Base-by-base conservation (phyloP, 805 yeast species). In the Metschnikowia borealis region DNA sequence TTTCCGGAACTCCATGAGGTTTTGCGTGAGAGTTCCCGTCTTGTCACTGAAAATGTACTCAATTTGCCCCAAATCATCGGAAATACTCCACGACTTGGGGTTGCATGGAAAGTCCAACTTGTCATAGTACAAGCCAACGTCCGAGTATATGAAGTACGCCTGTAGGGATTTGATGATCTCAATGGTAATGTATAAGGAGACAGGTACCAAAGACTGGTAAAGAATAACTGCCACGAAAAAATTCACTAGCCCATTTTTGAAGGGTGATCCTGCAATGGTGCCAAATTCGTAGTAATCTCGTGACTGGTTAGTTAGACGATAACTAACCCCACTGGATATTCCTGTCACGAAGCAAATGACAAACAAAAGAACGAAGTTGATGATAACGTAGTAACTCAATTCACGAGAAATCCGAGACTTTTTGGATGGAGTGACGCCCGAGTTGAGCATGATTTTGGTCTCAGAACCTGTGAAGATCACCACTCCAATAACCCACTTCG, bases 51-150 rank as follows among this genome's bases (percentile, higher is more conserved):
- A 87, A 38, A 87, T 78, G 62, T 85, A 87, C 65, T 87, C 94
- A 52, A 87, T 83, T 64, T 87, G 95, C 17, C 95, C 95, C 55
- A 87, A 74, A 65, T 87, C 95, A 67, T 87, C 95, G 5, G 90
- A 84, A 41, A 87, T 84, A 54, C 83, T 83, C 95, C 95, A 87
- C 0, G 91, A 79, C 59, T 86, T 85, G 2, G 95, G 92, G 1
- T 83, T 77, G 64, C 92, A 85, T 0, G 92, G 90, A 61, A 80
- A 84, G 65, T 87, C 90, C 43, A 85, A 68, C 49, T 67, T 75
- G 47, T 77, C 83, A 59, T 86, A 84, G 62, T 87, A 87, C 85
- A 87, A 82, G 51, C 79, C 74, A 26, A 75, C 69, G 64, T 87
- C 95, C 2, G 85, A 77, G 64, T 78, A 84, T 55, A 87, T 87